Evolutionary conservation across 305 asterid genomes (phyloP), one percentile per base, ranked within the genome.

Genomic region (Fraxinus sp.): DNA sequence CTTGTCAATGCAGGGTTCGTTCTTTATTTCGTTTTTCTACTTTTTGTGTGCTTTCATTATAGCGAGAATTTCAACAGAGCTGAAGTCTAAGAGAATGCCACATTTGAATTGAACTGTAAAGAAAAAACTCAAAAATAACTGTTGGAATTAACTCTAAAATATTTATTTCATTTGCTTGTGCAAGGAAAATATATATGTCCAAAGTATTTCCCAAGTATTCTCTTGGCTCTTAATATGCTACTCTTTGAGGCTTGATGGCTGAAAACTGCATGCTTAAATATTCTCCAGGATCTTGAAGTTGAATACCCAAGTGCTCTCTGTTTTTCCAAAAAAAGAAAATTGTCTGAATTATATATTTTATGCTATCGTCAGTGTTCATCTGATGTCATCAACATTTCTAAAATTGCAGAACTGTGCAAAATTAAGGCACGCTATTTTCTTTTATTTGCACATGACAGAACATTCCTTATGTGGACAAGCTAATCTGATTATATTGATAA

Each of bases 51-150:
- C 36, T 30, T 70, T 70, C 20, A 70, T 70, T 70, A 30, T 70
- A n/a, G 4, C 4, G 8, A 70, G 18, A 30, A 28, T 70, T 4
- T 24, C 10, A 13, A 30, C 75, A 26, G 41, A 70, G 75, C 39
- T 26, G 18, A 30, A 30, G 2, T 14, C 75, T 28, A 1, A 87
- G 89, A 80, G 46, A 86, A 74, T 66, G 90, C 89, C 94, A 93
- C 89, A 18, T 49, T 64, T 76, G 77, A 77, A 66, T 11, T 33
- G 71, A 7, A 35, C 4, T 16, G 35, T 62, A 30, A 18, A 5
- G 78, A 36, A 33, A 30, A 75, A 9, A 57, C 1, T 74, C 39
- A 32, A 30, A 64, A 80, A 78, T 4, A 83, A 33, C 6, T 64
- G 49, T 0, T 78, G 73, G 30, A 64, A 77, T 13, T 1, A 32